Conservation (phyloP, 1,284 basidiomycete species). For the Moesziomyces antarcticus region DNA sequence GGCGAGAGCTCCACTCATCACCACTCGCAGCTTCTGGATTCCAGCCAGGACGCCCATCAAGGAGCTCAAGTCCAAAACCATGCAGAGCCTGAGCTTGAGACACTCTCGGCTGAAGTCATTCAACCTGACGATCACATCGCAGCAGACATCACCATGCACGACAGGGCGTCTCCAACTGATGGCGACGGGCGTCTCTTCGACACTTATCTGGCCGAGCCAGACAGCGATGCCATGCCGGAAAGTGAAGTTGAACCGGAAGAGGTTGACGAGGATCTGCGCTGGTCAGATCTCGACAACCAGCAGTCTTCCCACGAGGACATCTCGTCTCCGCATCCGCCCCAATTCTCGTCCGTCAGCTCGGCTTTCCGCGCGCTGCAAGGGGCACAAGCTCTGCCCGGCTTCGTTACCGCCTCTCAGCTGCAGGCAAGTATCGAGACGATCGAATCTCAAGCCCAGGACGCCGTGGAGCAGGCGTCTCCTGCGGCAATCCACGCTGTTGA, state of each 20-base stretch:
- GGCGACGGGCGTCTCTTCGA: neutral
- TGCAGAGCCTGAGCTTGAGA: neutral
- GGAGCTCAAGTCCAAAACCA: neutral
- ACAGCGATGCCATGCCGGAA: conserved; percentile 31
- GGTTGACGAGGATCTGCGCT: conserved; percentile 40
- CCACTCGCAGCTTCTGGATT: neutral
- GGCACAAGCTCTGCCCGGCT: conserved; percentile 31
- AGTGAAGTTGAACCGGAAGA: conserved; percentile 41
- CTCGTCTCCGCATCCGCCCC: neutral
- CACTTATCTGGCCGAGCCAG: conserved; percentile 1
- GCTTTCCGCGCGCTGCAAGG: conserved; percentile 30
- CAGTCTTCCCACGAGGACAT: conserved; percentile 8
- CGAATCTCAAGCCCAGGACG: neutral
- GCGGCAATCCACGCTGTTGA: neutral
- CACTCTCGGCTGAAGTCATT: neutral
- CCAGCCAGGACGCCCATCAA: neutral
- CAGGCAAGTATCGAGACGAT: conserved; percentile 23
- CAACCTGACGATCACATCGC: neutral
- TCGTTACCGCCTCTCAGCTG: conserved; percentile 36
- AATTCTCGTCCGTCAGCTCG: conserved; percentile 2
- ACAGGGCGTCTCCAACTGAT: neutral
- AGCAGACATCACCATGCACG: neutral
- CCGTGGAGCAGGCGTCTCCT: neutral
- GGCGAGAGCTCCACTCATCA: neutral
- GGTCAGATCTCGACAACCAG: conserved; percentile 26